These are phyloP conservation scores for Neonectria faginata DNA, from an alignment of 2,329 filamentous ascomycete genomes.

Conservation along the genomic window DNA sequence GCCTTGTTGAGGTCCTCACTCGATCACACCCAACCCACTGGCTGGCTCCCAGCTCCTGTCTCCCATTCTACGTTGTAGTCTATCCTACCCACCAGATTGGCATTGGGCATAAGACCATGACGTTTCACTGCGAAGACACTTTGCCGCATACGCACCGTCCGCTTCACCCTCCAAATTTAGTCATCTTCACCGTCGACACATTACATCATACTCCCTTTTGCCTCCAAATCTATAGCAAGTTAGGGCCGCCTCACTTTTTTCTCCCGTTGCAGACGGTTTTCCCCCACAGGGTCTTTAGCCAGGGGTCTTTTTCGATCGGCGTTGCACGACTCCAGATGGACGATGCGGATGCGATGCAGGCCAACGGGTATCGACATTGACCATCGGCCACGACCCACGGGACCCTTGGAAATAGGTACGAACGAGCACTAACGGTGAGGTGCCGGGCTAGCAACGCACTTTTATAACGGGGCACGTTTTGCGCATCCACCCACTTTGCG, in stretches of 20 bases:
- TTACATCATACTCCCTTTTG: not conserved
- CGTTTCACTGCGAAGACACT: not conserved
- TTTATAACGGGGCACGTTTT: not conserved
- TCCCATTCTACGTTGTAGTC: not conserved
- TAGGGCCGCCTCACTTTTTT: constrained; percentile 25
- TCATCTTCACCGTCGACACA: not conserved
- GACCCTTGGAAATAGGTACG: not conserved
- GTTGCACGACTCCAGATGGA: constrained; percentile 31
- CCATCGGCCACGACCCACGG: constrained; percentile 18
- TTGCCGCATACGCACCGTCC: not conserved
- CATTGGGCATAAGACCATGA: not conserved
- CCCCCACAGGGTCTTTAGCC: not conserved
- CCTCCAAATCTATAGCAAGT: not conserved
- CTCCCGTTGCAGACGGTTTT: too few species aligned
- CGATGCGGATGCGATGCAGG: constrained; percentile 30
- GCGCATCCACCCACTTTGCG: too few species aligned
- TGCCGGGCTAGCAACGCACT: not conserved
- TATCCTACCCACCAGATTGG: not conserved
- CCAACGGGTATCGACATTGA: constrained; percentile 31
- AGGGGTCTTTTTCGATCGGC: constrained; percentile 28
- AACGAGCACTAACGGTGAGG: not conserved
- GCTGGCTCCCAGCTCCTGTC: too few species aligned
- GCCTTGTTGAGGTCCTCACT: not conserved
- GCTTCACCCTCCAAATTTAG: not conserved
- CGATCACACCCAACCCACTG: not conserved